phyloP scores from a whole-genome alignment of 176 grass and related monocot genomes.

The Stipa capillata region DNA sequence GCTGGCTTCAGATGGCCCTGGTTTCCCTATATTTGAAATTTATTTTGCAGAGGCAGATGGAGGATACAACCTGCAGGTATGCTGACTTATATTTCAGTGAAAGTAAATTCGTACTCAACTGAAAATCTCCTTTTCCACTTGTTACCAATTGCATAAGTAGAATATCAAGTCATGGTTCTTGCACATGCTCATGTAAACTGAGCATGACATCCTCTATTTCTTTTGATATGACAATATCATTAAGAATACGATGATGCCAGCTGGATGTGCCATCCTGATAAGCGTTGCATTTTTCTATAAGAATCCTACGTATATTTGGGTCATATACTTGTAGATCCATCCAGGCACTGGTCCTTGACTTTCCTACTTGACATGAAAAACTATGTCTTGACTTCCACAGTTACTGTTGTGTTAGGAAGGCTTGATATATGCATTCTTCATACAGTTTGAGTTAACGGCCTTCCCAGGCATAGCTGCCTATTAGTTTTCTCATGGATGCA shows the following conservation, averaged over 20 bases:
- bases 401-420: neutral
- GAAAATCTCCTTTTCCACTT: neutral
- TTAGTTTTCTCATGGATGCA: neutral
- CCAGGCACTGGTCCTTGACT: neutral
- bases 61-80: slow-evolving; percentile 70
- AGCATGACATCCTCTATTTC: neutral
- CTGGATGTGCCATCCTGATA: neutral
- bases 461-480: neutral
- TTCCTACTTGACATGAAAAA: neutral
- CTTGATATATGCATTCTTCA: slow-evolving; percentile 1
- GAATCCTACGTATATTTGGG: neutral
- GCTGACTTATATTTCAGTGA: neutral
- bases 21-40: slow-evolving; percentile 85
- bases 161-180: neutral
- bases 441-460: neutral
- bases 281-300: neutral
- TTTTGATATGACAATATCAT: neutral
- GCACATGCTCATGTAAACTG: neutral
- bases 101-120: neutral
- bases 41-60: slow-evolving; percentile 66
- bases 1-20: slow-evolving; percentile 56
- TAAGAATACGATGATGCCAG: neutral
- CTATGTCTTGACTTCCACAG: neutral
- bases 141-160: slow-evolving; percentile 9
- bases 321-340: neutral